Conservation (phyloP, 352 stramenopile species). For the Globisporangium perplexum region DNA sequence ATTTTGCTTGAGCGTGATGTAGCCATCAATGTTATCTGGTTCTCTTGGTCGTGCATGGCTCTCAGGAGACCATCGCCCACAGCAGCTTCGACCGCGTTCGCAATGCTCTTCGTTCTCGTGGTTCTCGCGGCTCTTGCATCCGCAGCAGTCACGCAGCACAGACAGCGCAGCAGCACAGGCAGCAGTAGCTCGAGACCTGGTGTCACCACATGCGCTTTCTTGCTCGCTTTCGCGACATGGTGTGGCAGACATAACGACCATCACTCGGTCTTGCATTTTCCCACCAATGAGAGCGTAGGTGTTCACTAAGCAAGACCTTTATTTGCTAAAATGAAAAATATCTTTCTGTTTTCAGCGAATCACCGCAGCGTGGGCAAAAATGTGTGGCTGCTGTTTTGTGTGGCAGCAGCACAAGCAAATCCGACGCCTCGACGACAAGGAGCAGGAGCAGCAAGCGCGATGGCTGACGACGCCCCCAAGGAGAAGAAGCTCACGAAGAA, state of each 20-base stretch:
- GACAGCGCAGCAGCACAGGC: too few relatives aligned
- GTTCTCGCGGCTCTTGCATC: background rate
- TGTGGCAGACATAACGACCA: background rate
- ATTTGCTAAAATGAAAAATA: background rate
- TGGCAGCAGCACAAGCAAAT: conserved; percentile 9
- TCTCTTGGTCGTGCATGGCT: too few relatives aligned
- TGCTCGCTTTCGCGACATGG: background rate
- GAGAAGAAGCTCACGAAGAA: conserved; percentile 88
- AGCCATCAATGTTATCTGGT: too few relatives aligned
- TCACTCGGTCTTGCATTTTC: background rate
- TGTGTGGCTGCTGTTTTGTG: background rate
- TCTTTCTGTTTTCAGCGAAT: conserved; percentile 1
- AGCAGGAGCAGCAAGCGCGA: conserved; percentile 13
- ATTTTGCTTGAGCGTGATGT: background rate
- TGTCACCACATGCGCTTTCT: background rate
- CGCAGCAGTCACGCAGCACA: background rate
- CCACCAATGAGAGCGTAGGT: background rate
- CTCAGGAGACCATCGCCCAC: background rate
- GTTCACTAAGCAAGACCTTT: background rate
- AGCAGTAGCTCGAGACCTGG: background rate
- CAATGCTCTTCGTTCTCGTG: background rate
- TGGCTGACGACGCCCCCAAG: conserved; percentile 56
- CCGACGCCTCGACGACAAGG: background rate
- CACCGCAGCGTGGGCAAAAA: background rate
- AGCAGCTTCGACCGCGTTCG: background rate